phyloP scores from a whole-genome alignment of 192 early-diverging fungal species.

The Podila verticillata region DNA sequence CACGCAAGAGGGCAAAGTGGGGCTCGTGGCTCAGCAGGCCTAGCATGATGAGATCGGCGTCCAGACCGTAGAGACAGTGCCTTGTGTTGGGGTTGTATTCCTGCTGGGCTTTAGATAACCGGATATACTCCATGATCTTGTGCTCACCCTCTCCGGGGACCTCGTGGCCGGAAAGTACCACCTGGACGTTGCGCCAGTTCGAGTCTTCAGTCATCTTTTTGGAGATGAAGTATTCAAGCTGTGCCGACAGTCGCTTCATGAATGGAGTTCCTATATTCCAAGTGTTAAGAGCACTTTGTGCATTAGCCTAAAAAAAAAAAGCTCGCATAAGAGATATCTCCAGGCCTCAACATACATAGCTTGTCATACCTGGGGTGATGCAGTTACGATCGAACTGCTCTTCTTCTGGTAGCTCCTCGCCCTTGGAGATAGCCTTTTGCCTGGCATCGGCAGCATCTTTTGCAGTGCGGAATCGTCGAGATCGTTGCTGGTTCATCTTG shows the following conservation, averaged over 20 bases:
- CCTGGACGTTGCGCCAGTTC: slow-evolving; percentile 89
- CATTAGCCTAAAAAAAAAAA: too few species aligned
- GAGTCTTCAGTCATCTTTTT: slow-evolving; percentile 90
- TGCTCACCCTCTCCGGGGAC: slow-evolving; percentile 99
- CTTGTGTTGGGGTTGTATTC: slow-evolving; percentile 89
- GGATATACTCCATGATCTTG: slow-evolving; percentile 99
- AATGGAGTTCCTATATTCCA: slow-evolving; percentile 84
- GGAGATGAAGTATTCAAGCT: slow-evolving; percentile 90
- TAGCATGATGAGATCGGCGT: slow-evolving; percentile 98
- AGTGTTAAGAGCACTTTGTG: background rate
- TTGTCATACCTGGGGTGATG: slow-evolving; percentile 86
- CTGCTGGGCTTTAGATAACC: slow-evolving; percentile 80
- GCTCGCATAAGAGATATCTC: background rate
- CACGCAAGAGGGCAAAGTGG: slow-evolving; percentile 94
- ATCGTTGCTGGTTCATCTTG: slow-evolving; percentile 99
- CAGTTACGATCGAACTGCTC: slow-evolving; percentile 95
- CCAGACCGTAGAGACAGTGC: slow-evolving; percentile 97
- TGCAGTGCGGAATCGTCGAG: slow-evolving; percentile 94
- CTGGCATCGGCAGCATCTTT: slow-evolving; percentile 78
- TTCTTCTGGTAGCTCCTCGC: slow-evolving; percentile 75
- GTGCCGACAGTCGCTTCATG: slow-evolving; percentile 89
- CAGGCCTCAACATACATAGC: background rate
- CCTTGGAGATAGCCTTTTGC: slow-evolving; percentile 71
- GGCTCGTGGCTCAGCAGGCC: slow-evolving; percentile 96
- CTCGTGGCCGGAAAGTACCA: slow-evolving; percentile 93